Base-by-base conservation (phyloP, 2,329 filamentous ascomycete genomes). In the Dactylellina drechsleri region DNA sequence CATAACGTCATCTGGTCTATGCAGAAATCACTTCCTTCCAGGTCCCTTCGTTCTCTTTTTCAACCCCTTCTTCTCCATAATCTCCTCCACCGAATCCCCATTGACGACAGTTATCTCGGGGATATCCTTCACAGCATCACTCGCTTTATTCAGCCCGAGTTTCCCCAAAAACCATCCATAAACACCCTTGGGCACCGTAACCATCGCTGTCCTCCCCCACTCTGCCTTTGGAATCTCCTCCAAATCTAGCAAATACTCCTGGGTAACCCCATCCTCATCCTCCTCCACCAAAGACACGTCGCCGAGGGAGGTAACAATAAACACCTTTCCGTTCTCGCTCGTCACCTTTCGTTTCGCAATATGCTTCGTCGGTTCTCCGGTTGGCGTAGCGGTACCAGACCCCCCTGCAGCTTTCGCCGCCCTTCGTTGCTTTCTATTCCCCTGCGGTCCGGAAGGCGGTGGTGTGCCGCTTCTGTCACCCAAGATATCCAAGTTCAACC, bases 241-340 rank as follows among this genome's bases (percentile, higher is more conserved):
- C 80, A 97, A 89, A 81, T 99, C 94, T 74, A 99, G 88, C 77
- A 97, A 84, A 81, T 90, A 96, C 81, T 97, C 92, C 78, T 91
- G 87, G 36, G 88, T 87, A 66, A 91, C 88, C 62, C 95, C 95
- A 23, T 97, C 92, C 78, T 93, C 93, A 60, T 92, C 92, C 79
- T 92, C 87, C 80, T 96, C 92, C 82, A 98, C 93, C n/a, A 99
- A 85, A 81, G 92, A 99, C 12, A 99, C 95, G 79, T 97, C 93
- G 28, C 95, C 95, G 8, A 90, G 85, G 0, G 92, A 92, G 82
- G 99, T 94, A 2, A 99, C 95, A 66, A 99, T 90, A 43, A 99
- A 85, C 0, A 96, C 86, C 85, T 98, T 99, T 78, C 95, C 95
- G 79, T 99, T 99, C 85, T 97, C 91, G 1, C 93, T 94, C 26